phyloP scores from a whole-genome alignment of 129 eudicot genomes.

The Chrysanthemum makinoi region DNA sequence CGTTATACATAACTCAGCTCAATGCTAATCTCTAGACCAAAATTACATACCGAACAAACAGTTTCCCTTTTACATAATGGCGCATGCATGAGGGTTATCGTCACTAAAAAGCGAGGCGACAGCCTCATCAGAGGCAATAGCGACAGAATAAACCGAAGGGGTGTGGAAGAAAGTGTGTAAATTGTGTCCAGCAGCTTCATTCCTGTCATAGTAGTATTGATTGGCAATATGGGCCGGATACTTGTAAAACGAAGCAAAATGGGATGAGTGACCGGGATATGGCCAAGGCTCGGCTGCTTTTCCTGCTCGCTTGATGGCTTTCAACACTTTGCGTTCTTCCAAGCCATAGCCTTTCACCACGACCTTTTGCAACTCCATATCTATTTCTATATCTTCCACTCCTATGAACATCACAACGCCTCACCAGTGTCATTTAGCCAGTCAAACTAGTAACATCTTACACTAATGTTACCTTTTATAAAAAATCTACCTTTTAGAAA shows the following conservation, averaged over 20 bases:
- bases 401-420: constrained; percentile 36
- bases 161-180: constrained; percentile 82
- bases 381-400: constrained; percentile 88
- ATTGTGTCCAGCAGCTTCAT: constrained; percentile 46
- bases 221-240: constrained; percentile 69
- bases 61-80: constrained; percentile 48
- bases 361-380: constrained; percentile 80
- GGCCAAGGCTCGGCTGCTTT: constrained; percentile 99
- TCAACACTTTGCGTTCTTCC: constrained; percentile 77
- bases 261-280: constrained; percentile 61
- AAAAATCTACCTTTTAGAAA: not conserved
- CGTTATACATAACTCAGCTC: constrained; percentile 2
- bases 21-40: constrained; percentile 5
- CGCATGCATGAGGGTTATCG: constrained; percentile 92
- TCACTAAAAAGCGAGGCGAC: constrained; percentile 87
- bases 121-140: constrained; percentile 88
- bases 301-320: constrained; percentile 83
- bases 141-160: constrained; percentile 80
- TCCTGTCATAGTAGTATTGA: constrained; percentile 59
- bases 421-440: not conserved
- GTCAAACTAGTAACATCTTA: too few relatives aligned
- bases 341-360: constrained; percentile 67
- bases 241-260: constrained; percentile 79
- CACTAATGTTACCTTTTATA: not conserved
- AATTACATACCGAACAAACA: not conserved